Evolutionary conservation across 345 rosid genomes (phyloP).

Genomic region (Salix dunnii): DNA sequence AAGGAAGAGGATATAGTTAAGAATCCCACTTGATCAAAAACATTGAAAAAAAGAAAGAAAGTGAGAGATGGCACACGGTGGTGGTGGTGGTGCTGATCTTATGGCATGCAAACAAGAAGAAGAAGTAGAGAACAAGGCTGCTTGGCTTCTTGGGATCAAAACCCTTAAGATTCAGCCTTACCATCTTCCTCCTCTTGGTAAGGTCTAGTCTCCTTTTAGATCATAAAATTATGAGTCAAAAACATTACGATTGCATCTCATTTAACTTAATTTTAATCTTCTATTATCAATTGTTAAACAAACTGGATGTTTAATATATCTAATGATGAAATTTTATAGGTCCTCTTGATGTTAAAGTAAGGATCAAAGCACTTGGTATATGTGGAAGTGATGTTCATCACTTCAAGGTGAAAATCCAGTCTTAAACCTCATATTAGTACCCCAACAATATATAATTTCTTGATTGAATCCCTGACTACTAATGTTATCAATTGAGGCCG

Average conservation of each 20-base stretch:
- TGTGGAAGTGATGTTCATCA: slow-evolving; percentile 69
- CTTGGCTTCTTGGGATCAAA: slow-evolving; percentile 60
- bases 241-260: no score
- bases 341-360: slow-evolving; percentile 50
- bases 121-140: slow-evolving; percentile 50
- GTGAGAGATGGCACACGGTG: slow-evolving; percentile 20
- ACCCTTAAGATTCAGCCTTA: slow-evolving; percentile 55
- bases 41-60: background rate
- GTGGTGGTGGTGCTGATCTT: background rate
- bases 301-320: background rate
- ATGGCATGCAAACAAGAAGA: slow-evolving; percentile 7
- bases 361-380: slow-evolving; percentile 59
- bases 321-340: slow-evolving; percentile 21
- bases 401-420: slow-evolving; percentile 41
- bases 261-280: background rate
- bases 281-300: background rate
- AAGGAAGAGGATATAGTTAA: background rate
- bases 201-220: background rate
- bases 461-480: background rate
- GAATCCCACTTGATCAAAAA: background rate
- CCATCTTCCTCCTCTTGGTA: slow-evolving; percentile 54
- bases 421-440: no score
- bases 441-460: background rate
- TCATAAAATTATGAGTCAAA: background rate
- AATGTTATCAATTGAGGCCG: no score